Base-by-base conservation (phyloP, 768 basidiomycete genomes). In the Agrocybe praecox region DNA sequence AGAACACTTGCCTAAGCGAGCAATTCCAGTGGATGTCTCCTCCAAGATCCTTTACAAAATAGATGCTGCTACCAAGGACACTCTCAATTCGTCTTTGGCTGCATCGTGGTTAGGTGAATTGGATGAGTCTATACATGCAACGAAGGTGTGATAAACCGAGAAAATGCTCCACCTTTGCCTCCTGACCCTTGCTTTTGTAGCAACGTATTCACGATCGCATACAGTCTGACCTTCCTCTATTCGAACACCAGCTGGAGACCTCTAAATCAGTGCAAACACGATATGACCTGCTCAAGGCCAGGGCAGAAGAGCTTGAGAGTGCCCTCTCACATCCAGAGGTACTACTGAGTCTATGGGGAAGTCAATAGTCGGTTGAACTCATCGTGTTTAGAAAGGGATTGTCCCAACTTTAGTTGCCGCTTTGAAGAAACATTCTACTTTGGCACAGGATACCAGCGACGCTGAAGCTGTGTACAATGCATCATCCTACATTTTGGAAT, bases 121-220 rank as follows among this genome's bases (percentile, higher is more conserved):
- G 24, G 86, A 95, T 62, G 79, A 82, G 46, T 84, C 87, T 12
- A 90, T 95, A 57, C 72, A 73, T 21, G 74, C 76, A 33, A 92
- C 89, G 11, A 90, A 92, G 78, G 94, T 92, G 65, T 49, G 72
- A 58, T 49, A 34, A 51, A 32, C 51, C 49, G 46, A 32, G 8
- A 22, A 42, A 10, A 32, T 1, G 11, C 44, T 44, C 29, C 46
- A 8, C 58, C 9, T 42, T 10, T 24, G 43, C 23, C 48, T 21
- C 32, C 17, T 42, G 26, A 22, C 24, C 64, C 18, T 64, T 46
- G 46, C 53, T 67, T 47, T 53, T 63, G 36, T 71, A 94, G 86
- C 74, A 78, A 64, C 81, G 77, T 64, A 86, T 96, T 61, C 86
- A 89, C 62, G 85, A 89, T 61, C 84, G 89, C 47, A 87, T 94